Evolutionary conservation across 768 basidiomycete genomes (phyloP), one percentile per base, ranked within the genome.

Genomic region (Russula sp.): DNA sequence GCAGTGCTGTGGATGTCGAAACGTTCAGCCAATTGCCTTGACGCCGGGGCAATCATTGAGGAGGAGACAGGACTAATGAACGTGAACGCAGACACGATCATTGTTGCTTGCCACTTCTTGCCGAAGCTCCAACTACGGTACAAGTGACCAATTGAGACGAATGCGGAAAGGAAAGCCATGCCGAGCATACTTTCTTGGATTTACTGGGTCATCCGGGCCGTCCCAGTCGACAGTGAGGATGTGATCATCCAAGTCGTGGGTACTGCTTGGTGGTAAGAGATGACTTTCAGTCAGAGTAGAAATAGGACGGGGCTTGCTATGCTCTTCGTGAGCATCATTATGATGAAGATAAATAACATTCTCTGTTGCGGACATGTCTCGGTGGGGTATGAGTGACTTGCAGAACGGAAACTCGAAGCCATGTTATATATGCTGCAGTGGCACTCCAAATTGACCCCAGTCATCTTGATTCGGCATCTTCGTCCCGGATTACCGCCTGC

Each of bases 41-140:
- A 74, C 0, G 87, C 88, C 0, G 88, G 88, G 0, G 89, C 85
- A 1, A 89, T 75, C 83, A 89, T 89, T 5, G 87, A 81, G 5
- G 89, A 91, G 0, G 88, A 83, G 0, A 90, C 75, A 0, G 88
- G 84, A 2, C 74, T 76, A 22, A 87, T 84, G 67, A 87, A 85
- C 0, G 86, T 85, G 68, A 85, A 88, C 0, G 76, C 74, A 0
- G 86, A 86, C 0, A 87, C 80, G 25, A 86, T 76, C 11, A 78
- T 63, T 0, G 82, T 85, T 0, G 81, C 81, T 0, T 76, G 38
- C 65, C 57, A 65, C 50, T 65, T 65, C 58, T 54, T 32, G 29
- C n/a, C 38, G 22, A 59, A 45, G 36, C 5, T 42, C 61, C 65
- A 65, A 56, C 65, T 65, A 20, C 14, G 29, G 29, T 47, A 7